These are phyloP conservation scores for Solanum rostratum DNA, from an alignment of 257 asterid species.

Conservation along the genomic window DNA sequence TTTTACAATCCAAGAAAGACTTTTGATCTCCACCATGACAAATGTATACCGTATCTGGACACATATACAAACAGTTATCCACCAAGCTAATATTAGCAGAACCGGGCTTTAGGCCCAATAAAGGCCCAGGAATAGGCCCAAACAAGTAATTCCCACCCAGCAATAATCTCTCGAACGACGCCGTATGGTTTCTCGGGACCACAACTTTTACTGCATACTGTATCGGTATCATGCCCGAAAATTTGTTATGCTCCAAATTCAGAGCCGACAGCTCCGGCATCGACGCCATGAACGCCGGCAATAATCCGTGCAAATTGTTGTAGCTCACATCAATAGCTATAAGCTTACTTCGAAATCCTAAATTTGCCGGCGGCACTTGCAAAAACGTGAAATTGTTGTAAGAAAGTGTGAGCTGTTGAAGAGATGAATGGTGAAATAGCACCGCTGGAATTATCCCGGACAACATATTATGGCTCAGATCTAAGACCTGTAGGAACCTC, in stretches of 20 bases:
- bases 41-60: slow-evolving; percentile 5
- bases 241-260: slow-evolving; percentile 13
- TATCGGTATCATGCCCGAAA: slow-evolving; percentile 5
- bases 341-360: neutral
- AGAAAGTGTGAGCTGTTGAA: slow-evolving; percentile 13
- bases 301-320: slow-evolving; percentile 4
- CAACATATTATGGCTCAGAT: slow-evolving; percentile 10
- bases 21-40: slow-evolving; percentile 5
- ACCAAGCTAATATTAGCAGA: slow-evolving; percentile 7
- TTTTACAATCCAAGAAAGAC: neutral
- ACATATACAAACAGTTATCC: slow-evolving; percentile 9
- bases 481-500: slow-evolving; percentile 4
- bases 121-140: slow-evolving; percentile 18
- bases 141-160: slow-evolving; percentile 13
- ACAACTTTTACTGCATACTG: slow-evolving; percentile 9
- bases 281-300: slow-evolving; percentile 10
- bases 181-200: neutral
- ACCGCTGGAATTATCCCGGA: neutral
- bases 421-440: slow-evolving; percentile 9
- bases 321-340: slow-evolving; percentile 12
- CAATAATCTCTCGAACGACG: slow-evolving; percentile 6
- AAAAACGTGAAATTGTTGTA: slow-evolving; percentile 2
- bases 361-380: neutral
- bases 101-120: slow-evolving; percentile 7
- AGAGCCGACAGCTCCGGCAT: slow-evolving; percentile 11